Base-by-base conservation (phyloP, 257 asterid species). In the Ballota nigra region DNA sequence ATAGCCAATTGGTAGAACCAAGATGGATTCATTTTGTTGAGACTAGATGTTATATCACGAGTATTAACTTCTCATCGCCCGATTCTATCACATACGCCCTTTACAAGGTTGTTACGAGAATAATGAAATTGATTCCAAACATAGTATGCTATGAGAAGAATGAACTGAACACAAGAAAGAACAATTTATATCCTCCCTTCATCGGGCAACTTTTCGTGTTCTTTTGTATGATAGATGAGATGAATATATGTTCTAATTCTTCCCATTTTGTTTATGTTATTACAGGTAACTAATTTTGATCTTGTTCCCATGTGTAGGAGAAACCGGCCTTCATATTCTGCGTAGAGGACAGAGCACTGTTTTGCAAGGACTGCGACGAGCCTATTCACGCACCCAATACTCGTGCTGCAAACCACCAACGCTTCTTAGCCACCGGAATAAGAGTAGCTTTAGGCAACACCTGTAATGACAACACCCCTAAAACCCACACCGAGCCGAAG, bases 291-390 rank as follows among this genome's bases (percentile, higher is more conserved):
- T 65, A 57, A 43, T 55, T 58, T 18, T 20, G 0, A 19, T 63
- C 40, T 23, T 26, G 7, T 63, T 5, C 8, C 58, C 60, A 3
- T 68, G 12, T 78, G 60, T 71, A 93, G 98, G 96, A 89, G 56
- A 91, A 86, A 77, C 81, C 97, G 24, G 98, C 99, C 2, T 94
- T 94, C 84, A 94, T 94, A 51, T 94, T 94, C 90, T 94, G 99
- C 40, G 98, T 94, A 10, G 99, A 94, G 84, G 99, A 94, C 78
- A 82, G 99, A 82, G 99, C 97, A 33, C 90, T 94, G 68, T 88
- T 89, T 67, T 94, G 99, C 82, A 91, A 84, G 83, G 95, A 83
- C 69, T 94, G 99, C 29, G 99, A 94, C 13, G 96, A 88, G 75
- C 83, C 93, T 2, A 94, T 94, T 70, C 99, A 94, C 74, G 81